Base-by-base conservation (phyloP, 192 early-diverging fungal species). In the Podochytrium sp. region DNA sequence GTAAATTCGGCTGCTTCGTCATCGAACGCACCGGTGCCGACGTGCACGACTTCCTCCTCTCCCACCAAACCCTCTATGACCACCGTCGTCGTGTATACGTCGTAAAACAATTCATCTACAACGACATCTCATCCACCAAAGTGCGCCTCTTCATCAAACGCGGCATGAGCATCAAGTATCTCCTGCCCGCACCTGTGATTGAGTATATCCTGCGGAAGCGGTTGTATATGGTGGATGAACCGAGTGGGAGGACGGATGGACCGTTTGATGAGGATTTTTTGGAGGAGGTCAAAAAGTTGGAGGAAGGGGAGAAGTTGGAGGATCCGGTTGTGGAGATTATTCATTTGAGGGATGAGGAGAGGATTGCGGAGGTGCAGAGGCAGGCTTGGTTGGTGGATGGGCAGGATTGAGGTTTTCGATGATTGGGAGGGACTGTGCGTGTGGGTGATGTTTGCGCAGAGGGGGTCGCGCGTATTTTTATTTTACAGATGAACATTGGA, bases 41-140 rank as follows among this genome's bases (percentile, higher is more conserved):
- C 76, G 94, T 98, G 14, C 92, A 90, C 78, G 96, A 93, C 55
- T 96, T 97, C 76, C 74, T 99, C 71, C 81, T 99, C 6, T 88
- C 92, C 5, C 91, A 96, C 78, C 94, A 99, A 73, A 90, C 92
- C 41, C 75, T 99, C 32, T 93, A 95, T 76, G 85, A 91, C 60
- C 92, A 99, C 77, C 78, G 94, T 65, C 90, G 91, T 74, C 38
- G 72, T 20, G 93, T 99, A 14, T 88, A 90, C 60, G 91, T 97
- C 38, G 93, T 98, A 50, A 96, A 98, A 77, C 96, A 98, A 78
- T 86, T 96, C 69, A 96, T 99, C 53, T 91, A 96, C 80, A 99
- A 98, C 71, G 98, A 99, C 76, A 98, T 98, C 61, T 94, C 91
- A 72, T 98, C 96, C 4, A 98, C 96, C 27, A 97, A 98, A 80